A percentile compares a stretch with the other conserved stretches of the same genome.
Conservation (phyloP, 805 yeast species). For the Pichia phayaonensis region DNA sequence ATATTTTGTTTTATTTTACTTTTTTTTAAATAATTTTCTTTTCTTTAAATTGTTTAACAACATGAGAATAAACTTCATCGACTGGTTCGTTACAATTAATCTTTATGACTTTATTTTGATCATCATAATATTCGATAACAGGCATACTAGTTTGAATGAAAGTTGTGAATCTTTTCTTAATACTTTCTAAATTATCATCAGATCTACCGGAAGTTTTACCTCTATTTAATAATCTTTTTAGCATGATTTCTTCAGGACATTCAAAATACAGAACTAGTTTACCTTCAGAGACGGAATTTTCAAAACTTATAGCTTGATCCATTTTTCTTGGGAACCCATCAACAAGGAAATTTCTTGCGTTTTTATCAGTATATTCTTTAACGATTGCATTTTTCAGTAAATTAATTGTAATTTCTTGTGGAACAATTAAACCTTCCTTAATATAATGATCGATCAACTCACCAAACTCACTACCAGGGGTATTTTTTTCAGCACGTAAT, state of each 20-base stretch:
- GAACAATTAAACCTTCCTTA: constrained; percentile 85
- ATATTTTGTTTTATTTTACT: constrained; percentile 1
- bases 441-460: constrained; percentile 77
- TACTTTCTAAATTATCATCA: constrained; percentile 89
- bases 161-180: constrained; percentile 80
- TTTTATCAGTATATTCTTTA: constrained; percentile 37
- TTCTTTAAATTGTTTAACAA: constrained; percentile 54
- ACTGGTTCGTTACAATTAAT: constrained; percentile 75
- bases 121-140: constrained; percentile 76
- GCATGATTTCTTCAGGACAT: constrained; percentile 79
- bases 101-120: constrained; percentile 66
- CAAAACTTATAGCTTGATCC: constrained; percentile 97
- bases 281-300: constrained; percentile 64
- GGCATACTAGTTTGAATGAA: constrained; percentile 90
- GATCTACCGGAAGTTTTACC: constrained; percentile 92
- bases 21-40: constrained; percentile 24
- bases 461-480: constrained; percentile 79
- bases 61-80: constrained; percentile 66
- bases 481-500: constrained; percentile 82
- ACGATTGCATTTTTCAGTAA: constrained; percentile 73
- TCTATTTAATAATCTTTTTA: constrained; percentile 75
- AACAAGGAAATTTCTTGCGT: constrained; percentile 61
- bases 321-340: constrained; percentile 98
- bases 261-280: constrained; percentile 68
- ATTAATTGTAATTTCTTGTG: constrained; percentile 85